phyloP scores from a whole-genome alignment of 345 rosid species.

The Trapa bicornis region DNA sequence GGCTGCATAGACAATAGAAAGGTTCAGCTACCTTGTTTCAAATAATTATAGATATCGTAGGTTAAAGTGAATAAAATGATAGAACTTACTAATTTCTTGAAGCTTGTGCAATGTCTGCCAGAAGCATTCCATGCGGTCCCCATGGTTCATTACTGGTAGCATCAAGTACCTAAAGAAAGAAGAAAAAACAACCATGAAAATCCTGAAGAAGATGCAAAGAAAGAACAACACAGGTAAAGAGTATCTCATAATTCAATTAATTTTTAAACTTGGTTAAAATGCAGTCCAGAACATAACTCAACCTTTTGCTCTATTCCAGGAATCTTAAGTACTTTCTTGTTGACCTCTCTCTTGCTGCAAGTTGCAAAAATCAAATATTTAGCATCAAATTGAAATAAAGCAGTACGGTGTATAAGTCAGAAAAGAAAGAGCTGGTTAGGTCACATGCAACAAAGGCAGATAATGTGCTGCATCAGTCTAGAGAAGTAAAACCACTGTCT shows the following conservation, averaged over 20 bases:
- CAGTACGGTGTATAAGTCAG: neutral
- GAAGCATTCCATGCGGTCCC: constrained; percentile 96
- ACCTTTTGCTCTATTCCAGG: constrained; percentile 95
- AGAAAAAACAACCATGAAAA: neutral
- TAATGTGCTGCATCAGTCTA: neutral
- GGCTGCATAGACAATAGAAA: constrained; percentile 34
- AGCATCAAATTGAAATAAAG: neutral
- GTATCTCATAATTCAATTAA: neutral
- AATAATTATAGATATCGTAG: neutral
- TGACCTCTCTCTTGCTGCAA: constrained; percentile 85
- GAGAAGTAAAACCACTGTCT: neutral
- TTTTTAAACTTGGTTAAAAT: neutral
- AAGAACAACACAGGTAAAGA: neutral
- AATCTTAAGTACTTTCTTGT: constrained; percentile 94
- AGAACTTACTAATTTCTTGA: constrained; percentile 66
- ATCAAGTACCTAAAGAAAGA: constrained; percentile 65
- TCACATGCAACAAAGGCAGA: neutral
- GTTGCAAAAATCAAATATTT: neutral
- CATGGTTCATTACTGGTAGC: constrained; percentile 94
- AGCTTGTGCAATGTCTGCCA: constrained; percentile 82
- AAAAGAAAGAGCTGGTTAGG: neutral
- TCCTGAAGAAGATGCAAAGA: neutral
- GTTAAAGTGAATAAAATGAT: neutral
- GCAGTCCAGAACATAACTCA: neutral
- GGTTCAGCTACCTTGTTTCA: neutral